Percentiles rank a stretch among this genome's conserved stretches.
These are phyloP conservation scores for Fomitopsis pulvina DNA, from an alignment of 768 basidiomycete genomes.

Conservation along the genomic window DNA sequence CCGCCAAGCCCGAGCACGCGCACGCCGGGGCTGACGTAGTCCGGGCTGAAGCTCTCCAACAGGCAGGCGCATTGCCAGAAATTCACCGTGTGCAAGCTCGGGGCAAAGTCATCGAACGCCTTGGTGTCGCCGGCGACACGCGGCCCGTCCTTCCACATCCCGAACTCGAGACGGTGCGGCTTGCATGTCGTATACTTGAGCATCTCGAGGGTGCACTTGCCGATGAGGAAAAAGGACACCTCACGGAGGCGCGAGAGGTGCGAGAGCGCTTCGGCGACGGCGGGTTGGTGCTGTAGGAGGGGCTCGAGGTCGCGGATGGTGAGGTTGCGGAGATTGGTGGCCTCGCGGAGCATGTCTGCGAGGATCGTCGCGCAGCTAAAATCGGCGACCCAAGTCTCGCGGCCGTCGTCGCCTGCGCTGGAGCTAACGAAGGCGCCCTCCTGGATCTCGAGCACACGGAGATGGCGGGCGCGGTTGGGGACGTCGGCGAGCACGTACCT, in stretches of 20 bases:
- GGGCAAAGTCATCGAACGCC: slow-evolving; percentile 11
- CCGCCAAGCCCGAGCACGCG: slow-evolving; percentile 16
- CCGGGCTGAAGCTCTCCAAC: slow-evolving; percentile 13
- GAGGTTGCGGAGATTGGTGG: slow-evolving; percentile 13
- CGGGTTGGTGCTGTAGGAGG: slow-evolving; percentile 12
- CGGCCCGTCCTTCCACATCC: slow-evolving; percentile 15
- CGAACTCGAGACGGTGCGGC: slow-evolving; percentile 12
- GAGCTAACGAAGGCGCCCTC: slow-evolving; percentile 12
- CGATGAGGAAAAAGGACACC: slow-evolving; percentile 14
- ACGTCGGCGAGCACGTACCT: slow-evolving; percentile 11
- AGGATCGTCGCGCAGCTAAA: slow-evolving; percentile 12
- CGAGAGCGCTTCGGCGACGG: slow-evolving; percentile 13
- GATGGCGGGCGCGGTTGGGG: slow-evolving; percentile 7
- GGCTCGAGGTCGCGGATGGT: slow-evolving; percentile 15
- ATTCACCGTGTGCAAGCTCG: slow-evolving; percentile 9
- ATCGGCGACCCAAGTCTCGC: slow-evolving; percentile 9
- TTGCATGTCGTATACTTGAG: slow-evolving; percentile 9
- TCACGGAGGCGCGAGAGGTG: slow-evolving; percentile 11
- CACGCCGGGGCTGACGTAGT: slow-evolving; percentile 11
- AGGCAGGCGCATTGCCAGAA: slow-evolving; percentile 18
- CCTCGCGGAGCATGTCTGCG: slow-evolving; percentile 10
- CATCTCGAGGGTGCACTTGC: slow-evolving; percentile 13
- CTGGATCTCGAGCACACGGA: slow-evolving; percentile 12
- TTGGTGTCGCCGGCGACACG: slow-evolving; percentile 14
- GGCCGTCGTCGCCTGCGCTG: neutral